A percentile compares a stretch with the other conserved stretches of the same genome.
Evolutionary conservation across 2,329 filamentous ascomycete genomes (phyloP).

Genomic region (Pseudogymnoascus sp.): DNA sequence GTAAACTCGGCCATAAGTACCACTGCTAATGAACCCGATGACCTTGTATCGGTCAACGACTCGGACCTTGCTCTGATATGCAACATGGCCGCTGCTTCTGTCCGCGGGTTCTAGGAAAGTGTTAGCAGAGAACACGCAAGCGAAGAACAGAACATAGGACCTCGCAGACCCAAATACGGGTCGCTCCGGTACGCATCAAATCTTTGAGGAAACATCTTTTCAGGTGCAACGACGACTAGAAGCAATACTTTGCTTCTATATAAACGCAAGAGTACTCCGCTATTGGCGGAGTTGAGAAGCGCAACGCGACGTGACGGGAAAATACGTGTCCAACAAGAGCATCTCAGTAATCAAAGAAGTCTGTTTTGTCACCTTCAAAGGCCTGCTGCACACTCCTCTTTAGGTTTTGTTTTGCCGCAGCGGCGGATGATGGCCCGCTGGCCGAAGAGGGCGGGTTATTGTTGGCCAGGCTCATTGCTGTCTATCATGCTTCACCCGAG

Average conservation of each 20-base stretch:
- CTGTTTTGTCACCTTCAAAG: slow-evolving; percentile 46
- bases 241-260: slow-evolving; percentile 9
- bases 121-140: slow-evolving; percentile 30
- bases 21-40: slow-evolving; percentile 95
- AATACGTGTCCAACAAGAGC: slow-evolving; percentile 15
- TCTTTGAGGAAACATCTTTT: slow-evolving; percentile 24
- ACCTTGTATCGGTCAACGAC: slow-evolving; percentile 93
- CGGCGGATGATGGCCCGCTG: slow-evolving; percentile 25
- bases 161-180: slow-evolving; percentile 9
- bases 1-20: slow-evolving; percentile 96
- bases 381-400: slow-evolving; percentile 55
- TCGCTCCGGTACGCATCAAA: slow-evolving; percentile 20
- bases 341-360: slow-evolving; percentile 14
- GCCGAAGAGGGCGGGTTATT: slow-evolving; percentile 28
- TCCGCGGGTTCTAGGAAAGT: slow-evolving; percentile 44
- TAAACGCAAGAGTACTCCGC: slow-evolving; percentile 2
- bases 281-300: slow-evolving; percentile 2
- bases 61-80: slow-evolving; percentile 71
- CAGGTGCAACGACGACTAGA: slow-evolving; percentile 13
- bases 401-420: slow-evolving; percentile 36
- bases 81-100: slow-evolving; percentile 38
- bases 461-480: slow-evolving; percentile 20
- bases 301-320: not conserved
- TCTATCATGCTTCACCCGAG: slow-evolving; percentile 2
- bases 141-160: slow-evolving; percentile 27